These are phyloP conservation scores for Bothriochloa decipiens DNA, from an alignment of 176 grass and related monocot species.

Conservation along the genomic window DNA sequence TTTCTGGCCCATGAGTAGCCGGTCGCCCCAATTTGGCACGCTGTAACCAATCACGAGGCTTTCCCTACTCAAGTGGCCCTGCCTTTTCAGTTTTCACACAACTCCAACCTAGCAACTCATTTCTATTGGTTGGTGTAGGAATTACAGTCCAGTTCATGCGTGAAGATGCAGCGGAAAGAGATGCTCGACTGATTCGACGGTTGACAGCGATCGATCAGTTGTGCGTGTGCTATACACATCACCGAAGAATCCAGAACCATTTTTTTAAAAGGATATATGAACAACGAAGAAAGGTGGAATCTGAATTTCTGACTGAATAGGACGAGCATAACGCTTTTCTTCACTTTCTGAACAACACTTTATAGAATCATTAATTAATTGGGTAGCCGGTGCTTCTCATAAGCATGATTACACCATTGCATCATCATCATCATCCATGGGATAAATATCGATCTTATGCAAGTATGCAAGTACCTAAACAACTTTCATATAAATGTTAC, in stretches of 20 bases:
- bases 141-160: background rate
- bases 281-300: background rate
- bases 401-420: background rate
- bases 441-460: background rate
- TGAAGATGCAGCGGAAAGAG: background rate
- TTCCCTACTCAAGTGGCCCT: too few species aligned
- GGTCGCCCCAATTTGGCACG: too few species aligned
- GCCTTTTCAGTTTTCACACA: too few species aligned
- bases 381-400: constrained; percentile 5
- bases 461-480: background rate
- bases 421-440: background rate
- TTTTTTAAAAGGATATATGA: background rate
- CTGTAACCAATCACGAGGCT: too few species aligned
- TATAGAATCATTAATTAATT: background rate
- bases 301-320: background rate
- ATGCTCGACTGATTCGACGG: background rate
- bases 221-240: background rate
- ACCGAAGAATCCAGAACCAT: background rate
- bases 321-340: background rate
- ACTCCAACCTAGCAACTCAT: too few species aligned
- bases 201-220: background rate
- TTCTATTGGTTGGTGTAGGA: background rate
- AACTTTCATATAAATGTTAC: too few species aligned
- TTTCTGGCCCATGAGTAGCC: too few species aligned
- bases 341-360: background rate